These are phyloP conservation scores for Pythium vanterpoolii DNA, from an alignment of 352 stramenopile genomes.

Conservation along the genomic window DNA sequence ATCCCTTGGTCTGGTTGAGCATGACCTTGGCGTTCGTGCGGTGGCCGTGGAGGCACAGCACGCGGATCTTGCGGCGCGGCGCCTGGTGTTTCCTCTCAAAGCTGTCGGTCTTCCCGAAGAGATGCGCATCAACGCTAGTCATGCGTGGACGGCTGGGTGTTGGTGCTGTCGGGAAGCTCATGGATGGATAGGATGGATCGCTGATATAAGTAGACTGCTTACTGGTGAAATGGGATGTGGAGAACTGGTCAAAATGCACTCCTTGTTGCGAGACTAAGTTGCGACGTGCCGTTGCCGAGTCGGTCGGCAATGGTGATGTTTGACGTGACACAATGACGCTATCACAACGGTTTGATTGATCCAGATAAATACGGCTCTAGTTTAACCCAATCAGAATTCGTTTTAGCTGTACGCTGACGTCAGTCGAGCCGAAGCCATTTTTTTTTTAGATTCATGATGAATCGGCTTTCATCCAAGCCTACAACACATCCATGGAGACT, in stretches of 20 bases:
- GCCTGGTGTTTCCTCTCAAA: constrained; percentile 7
- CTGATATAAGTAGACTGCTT: neutral
- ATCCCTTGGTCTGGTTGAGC: constrained; percentile 25
- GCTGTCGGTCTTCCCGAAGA: neutral
- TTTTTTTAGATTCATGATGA: too few relatives aligned
- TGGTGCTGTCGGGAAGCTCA: constrained; percentile 4
- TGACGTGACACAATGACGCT: constrained; percentile 24
- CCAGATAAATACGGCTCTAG: neutral
- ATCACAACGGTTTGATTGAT: neutral
- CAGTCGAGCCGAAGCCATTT: too few relatives aligned
- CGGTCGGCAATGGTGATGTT: too few relatives aligned
- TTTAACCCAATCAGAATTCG: too few relatives aligned
- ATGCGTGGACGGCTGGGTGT: neutral
- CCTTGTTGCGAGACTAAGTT: neutral
- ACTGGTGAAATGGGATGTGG: neutral
- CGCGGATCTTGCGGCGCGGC: constrained; percentile 15
- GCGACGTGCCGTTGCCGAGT: neutral
- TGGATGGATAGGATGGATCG: neutral
- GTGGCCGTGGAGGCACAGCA: constrained; percentile 30
- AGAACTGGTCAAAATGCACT: neutral
- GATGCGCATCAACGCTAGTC: too few relatives aligned
- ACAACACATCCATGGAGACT: too few relatives aligned
- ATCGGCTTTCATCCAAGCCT: too few relatives aligned
- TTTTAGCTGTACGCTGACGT: too few relatives aligned
- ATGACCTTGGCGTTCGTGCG: constrained; percentile 33